Percentiles rank a stretch among this genome's conserved stretches.
Conservation (phyloP, 2,329 filamentous ascomycete species). For the Parastagonospora avenae region DNA sequence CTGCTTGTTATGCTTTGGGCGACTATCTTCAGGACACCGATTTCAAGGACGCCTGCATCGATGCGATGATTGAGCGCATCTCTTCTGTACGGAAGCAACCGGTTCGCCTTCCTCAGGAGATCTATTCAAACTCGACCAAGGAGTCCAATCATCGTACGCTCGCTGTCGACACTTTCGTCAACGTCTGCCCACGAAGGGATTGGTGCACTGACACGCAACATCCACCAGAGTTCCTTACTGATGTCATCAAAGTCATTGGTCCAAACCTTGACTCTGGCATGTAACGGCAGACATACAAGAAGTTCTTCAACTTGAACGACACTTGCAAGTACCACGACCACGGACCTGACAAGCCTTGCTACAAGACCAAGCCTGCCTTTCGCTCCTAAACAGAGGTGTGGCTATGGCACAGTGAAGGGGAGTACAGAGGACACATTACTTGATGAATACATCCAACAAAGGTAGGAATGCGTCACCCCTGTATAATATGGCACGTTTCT, state of each 20-base stretch:
- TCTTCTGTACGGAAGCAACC: background rate
- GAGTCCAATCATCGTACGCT: constrained; percentile 1
- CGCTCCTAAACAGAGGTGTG: background rate
- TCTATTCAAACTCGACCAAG: background rate
- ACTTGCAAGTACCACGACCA: constrained; percentile 10
- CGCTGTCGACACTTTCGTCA: constrained; percentile 1
- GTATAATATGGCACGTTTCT: no score
- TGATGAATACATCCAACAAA: background rate
- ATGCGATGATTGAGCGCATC: background rate
- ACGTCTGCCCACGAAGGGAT: background rate
- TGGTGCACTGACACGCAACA: background rate
- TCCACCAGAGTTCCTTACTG: constrained; percentile 1
- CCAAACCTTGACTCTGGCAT: background rate
- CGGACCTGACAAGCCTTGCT: constrained; percentile 7
- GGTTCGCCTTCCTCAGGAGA: background rate
- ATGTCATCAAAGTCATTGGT: background rate
- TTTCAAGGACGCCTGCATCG: constrained; percentile 4
- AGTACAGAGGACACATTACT: background rate
- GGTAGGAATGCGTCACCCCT: background rate
- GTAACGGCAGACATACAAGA: background rate
- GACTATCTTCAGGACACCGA: constrained; percentile 1
- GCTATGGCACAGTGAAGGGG: background rate
- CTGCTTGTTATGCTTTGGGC: background rate
- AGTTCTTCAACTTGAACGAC: background rate
- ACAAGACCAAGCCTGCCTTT: constrained; percentile 4